Evolutionary conservation across 1,284 basidiomycete species (phyloP).

Genomic region (Ustilago tritici): DNA sequence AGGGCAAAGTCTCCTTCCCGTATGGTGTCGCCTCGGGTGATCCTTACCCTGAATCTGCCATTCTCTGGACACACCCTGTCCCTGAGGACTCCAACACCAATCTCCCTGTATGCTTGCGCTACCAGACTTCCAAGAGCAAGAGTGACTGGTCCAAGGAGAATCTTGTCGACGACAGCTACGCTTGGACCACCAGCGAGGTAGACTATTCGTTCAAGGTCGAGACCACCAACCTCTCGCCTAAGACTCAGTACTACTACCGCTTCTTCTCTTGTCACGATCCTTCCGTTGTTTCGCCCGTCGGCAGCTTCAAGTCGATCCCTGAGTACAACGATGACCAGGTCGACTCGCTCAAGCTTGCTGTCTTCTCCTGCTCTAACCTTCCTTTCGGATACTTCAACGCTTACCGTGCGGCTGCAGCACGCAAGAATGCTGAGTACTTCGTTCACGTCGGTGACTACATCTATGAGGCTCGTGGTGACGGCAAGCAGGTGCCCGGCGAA

Average conservation of each 20-base stretch:
- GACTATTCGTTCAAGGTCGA: constrained; percentile 77
- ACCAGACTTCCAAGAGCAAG: constrained; percentile 71
- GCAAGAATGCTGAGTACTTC: constrained; percentile 75
- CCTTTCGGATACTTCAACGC: constrained; percentile 77
- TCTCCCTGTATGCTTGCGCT: constrained; percentile 76
- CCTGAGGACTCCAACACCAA: constrained; percentile 64
- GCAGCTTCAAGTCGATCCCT: constrained; percentile 72
- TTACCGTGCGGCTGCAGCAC: constrained; percentile 75
- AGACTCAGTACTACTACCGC: constrained; percentile 76
- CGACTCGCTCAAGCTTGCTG: constrained; percentile 74
- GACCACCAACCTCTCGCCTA: constrained; percentile 73
- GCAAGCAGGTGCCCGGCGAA: constrained; percentile 32
- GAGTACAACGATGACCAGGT: constrained; percentile 61
- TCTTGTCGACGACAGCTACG: constrained; percentile 73
- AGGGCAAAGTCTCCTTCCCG: constrained; percentile 63
- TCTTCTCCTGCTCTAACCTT: constrained; percentile 76
- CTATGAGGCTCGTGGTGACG: constrained; percentile 63
- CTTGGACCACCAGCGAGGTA: constrained; percentile 77
- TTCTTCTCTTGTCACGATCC: constrained; percentile 73
- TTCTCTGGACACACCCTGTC: constrained; percentile 75
- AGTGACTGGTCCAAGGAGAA: constrained; percentile 61
- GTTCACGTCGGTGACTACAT: constrained; percentile 78
- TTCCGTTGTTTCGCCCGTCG: constrained; percentile 70
- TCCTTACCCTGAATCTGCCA: constrained; percentile 75
- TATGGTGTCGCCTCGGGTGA: constrained; percentile 74